Base-by-base conservation (phyloP, 2,329 filamentous ascomycete species). In the Amauroascus niger region DNA sequence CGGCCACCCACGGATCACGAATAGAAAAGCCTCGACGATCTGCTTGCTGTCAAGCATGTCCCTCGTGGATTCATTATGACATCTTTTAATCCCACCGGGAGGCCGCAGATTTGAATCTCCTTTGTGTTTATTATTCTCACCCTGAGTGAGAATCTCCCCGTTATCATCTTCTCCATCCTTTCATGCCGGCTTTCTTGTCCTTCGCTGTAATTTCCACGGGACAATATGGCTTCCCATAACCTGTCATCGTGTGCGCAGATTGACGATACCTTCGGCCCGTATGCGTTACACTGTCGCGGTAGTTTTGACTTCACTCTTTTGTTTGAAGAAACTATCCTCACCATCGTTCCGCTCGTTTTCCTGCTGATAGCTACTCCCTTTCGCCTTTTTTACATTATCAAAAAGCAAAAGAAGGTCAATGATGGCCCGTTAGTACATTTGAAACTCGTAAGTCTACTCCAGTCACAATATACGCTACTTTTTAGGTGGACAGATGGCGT, bases 301-400 rank as follows among this genome's bases (percentile, higher is more conserved):
- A 66, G 64, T 11, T 73, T 74, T 57, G 72, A 74, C 54, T 74
- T 74, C 57, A 72, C 72, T 20, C 64, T 74, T 44, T 62, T 74
- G n/a, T 74, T 74, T 53, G 71, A 75, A 57, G 71, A 75, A 54
- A 65, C 65, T 1, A 67, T 74, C 33, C 61, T 74, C 45, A 61
- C 63, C 18, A 63, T 71, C 26, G 54, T 70, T 14, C 71, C 71
- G 16, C 58, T 70, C 39, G 58, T 61, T 1, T 55, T 74, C 46
- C 63, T 71, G 24, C 57, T 71, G 33, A 49, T 69, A n/a, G 45
- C 66, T 20, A 58, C 64, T 35, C 66, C 67, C 7, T 61, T 65
- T 45, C 68, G 70, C 32, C 59, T 72, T 6, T 59, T 60, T 58
- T 67, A 70, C 54, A 62, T 73, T 6, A 61, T 63, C 3, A 66